Base-by-base conservation (phyloP, 129 eudicot genomes). In the Kitagawia praeruptora region DNA sequence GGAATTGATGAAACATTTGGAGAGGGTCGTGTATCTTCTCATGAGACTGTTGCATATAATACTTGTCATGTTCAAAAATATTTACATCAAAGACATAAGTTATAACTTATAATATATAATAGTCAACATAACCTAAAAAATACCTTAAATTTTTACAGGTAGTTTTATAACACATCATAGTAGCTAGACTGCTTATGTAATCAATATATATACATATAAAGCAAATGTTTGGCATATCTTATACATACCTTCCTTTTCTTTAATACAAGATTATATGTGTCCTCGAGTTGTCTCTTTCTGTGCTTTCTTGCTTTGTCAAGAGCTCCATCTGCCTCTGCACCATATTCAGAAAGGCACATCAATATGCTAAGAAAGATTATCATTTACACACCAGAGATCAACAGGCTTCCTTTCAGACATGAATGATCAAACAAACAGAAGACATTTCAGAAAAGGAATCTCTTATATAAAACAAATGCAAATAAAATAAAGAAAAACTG, bases 291-390 rank as follows among this genome's bases (percentile, higher is more conserved):
- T 81, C 98, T 92, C 84, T 95, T 95, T 81, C 92, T 95, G 85
- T 95, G 97, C 80, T 95, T 95, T 85, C 98, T 87, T 58, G 98
- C 97, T 89, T 95, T 92, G 84, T 92, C 98, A 72, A 95, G 75
- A 72, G 98, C 97, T 76, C 98, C 98, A 85, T 95, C 98, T 34
- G 98, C 97, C 96, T 95, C 98, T 95, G 95, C 84, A 88, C 67
- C 80, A 70, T 80, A 67, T 44, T 44, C 19, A 44, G 21, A 23
- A 42, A 42, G 1, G 1, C 76, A 42, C 5, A 21, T 21, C 3
- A 18, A 8, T 21, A 40, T 2, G 2, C 46, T 12, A 40, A 41
- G 3, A 73, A 41, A 2, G 16, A 8, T 39, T 21, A 39, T 72
- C 75, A 70, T 2, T 37, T 34, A 39, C 44, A 38, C 25, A 15